Percentiles rank a stretch among this genome's conserved stretches.
These are phyloP conservation scores for Starmerella bacillaris DNA, from an alignment of 805 yeast species.

Conservation along the genomic window DNA sequence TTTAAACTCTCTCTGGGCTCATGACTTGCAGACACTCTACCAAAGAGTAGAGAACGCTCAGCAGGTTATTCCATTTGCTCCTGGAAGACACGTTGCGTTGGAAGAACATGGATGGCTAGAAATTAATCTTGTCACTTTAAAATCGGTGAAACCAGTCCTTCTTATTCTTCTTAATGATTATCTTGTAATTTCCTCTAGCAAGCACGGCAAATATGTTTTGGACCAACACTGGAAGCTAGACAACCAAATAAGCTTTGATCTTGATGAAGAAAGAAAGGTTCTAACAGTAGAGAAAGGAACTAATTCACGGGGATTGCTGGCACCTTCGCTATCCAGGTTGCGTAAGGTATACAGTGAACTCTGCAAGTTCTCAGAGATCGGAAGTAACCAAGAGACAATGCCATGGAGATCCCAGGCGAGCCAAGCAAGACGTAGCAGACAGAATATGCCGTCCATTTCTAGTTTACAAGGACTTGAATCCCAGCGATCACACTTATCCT, in stretches of 20 bases:
- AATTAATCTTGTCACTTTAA: slow-evolving; percentile 68
- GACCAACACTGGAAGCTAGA: slow-evolving; percentile 63
- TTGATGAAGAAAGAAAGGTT: slow-evolving; percentile 16
- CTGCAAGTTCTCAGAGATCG: slow-evolving; percentile 10
- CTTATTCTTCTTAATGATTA: slow-evolving; percentile 63
- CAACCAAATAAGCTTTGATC: slow-evolving; percentile 29
- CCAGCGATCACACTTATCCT: too few relatives aligned
- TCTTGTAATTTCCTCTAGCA: slow-evolving; percentile 52
- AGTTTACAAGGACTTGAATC: too few relatives aligned
- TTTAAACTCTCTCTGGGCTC: slow-evolving; percentile 66
- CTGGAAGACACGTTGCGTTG: slow-evolving; percentile 62
- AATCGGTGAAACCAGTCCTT: slow-evolving; percentile 58
- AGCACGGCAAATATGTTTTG: slow-evolving; percentile 38
- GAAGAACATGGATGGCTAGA: slow-evolving; percentile 80
- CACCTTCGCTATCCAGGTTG: slow-evolving; percentile 9
- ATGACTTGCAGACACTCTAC: slow-evolving; percentile 48
- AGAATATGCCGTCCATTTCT: not conserved
- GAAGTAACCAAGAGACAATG: slow-evolving; percentile 1
- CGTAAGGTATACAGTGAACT: slow-evolving; percentile 9
- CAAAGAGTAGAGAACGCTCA: slow-evolving; percentile 85
- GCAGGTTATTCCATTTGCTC: slow-evolving; percentile 50
- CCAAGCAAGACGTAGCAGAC: not conserved
- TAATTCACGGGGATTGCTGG: slow-evolving; percentile 21
- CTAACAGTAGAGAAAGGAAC: slow-evolving; percentile 34
- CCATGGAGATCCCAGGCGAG: not conserved